Base-by-base conservation (phyloP, 148 eudicot genomes). In the Diospyros lotus region DNA sequence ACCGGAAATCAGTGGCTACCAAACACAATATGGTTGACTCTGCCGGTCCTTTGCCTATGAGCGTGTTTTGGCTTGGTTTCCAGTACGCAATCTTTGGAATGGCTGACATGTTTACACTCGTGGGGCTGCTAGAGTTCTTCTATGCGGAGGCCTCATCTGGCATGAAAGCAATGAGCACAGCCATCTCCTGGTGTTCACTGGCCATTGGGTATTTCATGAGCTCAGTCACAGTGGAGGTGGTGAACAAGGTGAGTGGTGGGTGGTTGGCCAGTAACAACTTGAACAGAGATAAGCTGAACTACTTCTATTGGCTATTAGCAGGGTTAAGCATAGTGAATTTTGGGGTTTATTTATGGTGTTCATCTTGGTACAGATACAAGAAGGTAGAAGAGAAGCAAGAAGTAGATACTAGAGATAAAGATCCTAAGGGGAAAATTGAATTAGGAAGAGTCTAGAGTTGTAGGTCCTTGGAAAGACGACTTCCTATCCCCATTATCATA, bases 71-170 rank as follows among this genome's bases (percentile, higher is more conserved):
- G 87, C 76, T 84, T 10, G 85, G 84, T 1, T 62, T 73, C 67
- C 89, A 86, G 68, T 83, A 79, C 14, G 83, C 82, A 1, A 75
- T 84, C 18, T 86, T 84, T 64, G 89, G 85, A 18, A 64, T 84
- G 82, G 89, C 89, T 4, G 87, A 86, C 45, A 84, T 86, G 85
- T 86, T 86, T 63, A 81, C 87, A 8, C 11, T 84, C 12, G 83
- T 84, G 48, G 89, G 89, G 38, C 46, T 86, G 62, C 60, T 86
- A 48, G 84, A 86, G 7, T 87, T 84, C 62, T 87, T 84, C 72
- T 82, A 86, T 44, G 68, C 80, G 0, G 89, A 84, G 66, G 84
- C 84, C 51, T 84, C 89, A 28, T 52, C 75, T 1, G 84, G 89
- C 4, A 82, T 82, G 85, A 86, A 86, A 67, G 84, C 87, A 6